Conservation (phyloP, 805 yeast genomes). For the Ascoidea tarda region DNA sequence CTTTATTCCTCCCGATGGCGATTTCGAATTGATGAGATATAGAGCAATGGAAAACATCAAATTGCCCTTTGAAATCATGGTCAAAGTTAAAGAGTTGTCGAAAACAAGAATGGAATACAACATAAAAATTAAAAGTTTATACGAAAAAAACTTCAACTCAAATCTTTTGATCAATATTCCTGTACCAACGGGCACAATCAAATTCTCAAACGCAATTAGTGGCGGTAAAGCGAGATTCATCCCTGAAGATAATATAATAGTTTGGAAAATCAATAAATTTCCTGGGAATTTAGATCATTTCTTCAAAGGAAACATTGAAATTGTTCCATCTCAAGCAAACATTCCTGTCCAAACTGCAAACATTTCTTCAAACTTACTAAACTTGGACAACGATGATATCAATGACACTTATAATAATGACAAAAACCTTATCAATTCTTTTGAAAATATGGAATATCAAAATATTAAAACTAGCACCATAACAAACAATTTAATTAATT, state of each 20-base stretch:
- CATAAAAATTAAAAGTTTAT: constrained; percentile 48
- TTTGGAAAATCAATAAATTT: constrained; percentile 61
- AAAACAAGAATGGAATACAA: constrained; percentile 35
- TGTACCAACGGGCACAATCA: constrained; percentile 47
- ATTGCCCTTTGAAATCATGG: constrained; percentile 56
- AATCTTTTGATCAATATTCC: constrained; percentile 56
- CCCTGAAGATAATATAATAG: constrained; percentile 47
- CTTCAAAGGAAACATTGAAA: constrained; percentile 34
- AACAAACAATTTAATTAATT: constrained; percentile 15
- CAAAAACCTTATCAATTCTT: background rate
- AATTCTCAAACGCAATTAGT: constrained; percentile 28
- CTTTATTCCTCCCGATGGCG: constrained; percentile 82
- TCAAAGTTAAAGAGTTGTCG: constrained; percentile 36
- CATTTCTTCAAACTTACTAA: constrained; percentile 3
- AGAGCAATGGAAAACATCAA: constrained; percentile 42
- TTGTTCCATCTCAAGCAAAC: constrained; percentile 21
- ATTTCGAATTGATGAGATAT: constrained; percentile 72
- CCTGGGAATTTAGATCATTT: constrained; percentile 52
- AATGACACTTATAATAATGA: background rate
- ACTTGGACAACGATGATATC: background rate
- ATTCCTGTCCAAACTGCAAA: constrained; percentile 9
- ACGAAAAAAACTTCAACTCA: constrained; percentile 46
- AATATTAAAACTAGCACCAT: background rate
- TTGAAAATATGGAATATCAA: too few species aligned
- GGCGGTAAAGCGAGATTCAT: constrained; percentile 58